Evolutionary conservation across 306 rosid genomes (phyloP).

Genomic region (Castanopsis chinensis): DNA sequence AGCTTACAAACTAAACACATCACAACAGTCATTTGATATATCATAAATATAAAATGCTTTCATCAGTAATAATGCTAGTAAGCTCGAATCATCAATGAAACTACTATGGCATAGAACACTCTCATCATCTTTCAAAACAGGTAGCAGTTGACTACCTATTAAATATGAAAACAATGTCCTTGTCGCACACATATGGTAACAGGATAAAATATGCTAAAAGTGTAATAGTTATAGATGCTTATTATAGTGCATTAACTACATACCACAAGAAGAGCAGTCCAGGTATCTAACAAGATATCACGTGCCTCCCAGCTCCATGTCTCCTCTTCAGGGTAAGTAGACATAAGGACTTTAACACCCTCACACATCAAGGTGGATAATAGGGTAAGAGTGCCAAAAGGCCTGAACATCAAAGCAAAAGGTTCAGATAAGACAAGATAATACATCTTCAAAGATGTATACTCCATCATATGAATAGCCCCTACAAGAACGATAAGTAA

Average conservation of each 20-base stretch:
- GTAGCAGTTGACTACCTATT: not conserved
- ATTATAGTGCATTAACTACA: constrained; percentile 13
- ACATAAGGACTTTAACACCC: constrained; percentile 72
- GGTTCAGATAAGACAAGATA: not conserved
- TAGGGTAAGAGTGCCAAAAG: constrained; percentile 65
- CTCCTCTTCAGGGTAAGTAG: constrained; percentile 68
- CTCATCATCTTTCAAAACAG: not conserved
- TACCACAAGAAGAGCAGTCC: constrained; percentile 90
- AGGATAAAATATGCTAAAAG: not conserved
- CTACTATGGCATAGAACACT: too few relatives aligned
- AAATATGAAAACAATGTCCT: not conserved
- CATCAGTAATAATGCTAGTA: not conserved
- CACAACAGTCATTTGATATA: not conserved
- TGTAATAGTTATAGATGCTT: constrained; percentile 7
- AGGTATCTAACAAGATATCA: constrained; percentile 77
- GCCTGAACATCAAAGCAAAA: constrained; percentile 59
- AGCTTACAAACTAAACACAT: not conserved
- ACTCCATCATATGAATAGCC: not conserved
- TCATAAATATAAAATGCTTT: not conserved
- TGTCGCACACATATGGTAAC: not conserved
- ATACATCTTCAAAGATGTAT: not conserved
- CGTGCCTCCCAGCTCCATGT: constrained; percentile 98
- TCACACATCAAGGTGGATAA: constrained; percentile 75
- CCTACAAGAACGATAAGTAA: not conserved
- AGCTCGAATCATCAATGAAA: not conserved